A percentile compares a stretch with the other conserved stretches of the same genome.
Conservation (phyloP, 2,329 filamentous ascomycete species). For the Exophiala oligosperma region DNA sequence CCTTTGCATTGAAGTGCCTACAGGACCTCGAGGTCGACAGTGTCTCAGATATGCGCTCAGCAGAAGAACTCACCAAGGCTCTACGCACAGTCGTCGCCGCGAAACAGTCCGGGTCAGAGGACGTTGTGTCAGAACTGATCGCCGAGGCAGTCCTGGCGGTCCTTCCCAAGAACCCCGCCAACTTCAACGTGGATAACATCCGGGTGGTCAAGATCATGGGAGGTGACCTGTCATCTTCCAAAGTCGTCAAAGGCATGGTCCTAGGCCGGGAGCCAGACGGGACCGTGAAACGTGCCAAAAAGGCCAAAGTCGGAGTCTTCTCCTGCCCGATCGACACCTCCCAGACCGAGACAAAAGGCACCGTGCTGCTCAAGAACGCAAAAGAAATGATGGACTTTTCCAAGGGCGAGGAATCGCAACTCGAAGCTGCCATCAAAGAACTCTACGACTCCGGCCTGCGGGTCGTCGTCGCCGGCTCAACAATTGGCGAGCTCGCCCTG, state of each 20-base stretch:
- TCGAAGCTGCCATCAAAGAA: constrained; percentile 91
- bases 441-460: constrained; percentile 90
- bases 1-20: constrained; percentile 78
- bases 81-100: constrained; percentile 92
- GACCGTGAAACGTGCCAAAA: constrained; percentile 81
- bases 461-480: constrained; percentile 87
- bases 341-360: constrained; percentile 98
- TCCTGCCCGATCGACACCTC: constrained; percentile 93
- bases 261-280: constrained; percentile 96
- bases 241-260: constrained; percentile 96
- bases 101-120: constrained; percentile 94
- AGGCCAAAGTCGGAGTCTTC: constrained; percentile 95
- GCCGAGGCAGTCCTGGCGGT: constrained; percentile 82
- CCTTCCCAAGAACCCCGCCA: constrained; percentile 88
- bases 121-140: constrained; percentile 81
- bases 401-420: constrained; percentile 90
- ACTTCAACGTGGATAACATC: constrained; percentile 99
- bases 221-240: constrained; percentile 88
- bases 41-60: constrained; percentile 77
- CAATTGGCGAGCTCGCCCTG: constrained; percentile 91
- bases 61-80: constrained; percentile 87
- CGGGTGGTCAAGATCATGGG: constrained; percentile 99
- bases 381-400: constrained; percentile 99
- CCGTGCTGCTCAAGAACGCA: constrained; percentile 92
- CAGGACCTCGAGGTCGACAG: constrained; percentile 84